Percentiles rank a stretch among this genome's conserved stretches.
These are phyloP conservation scores for Cyathus striatus DNA, from an alignment of 768 basidiomycete genomes.

Conservation along the genomic window DNA sequence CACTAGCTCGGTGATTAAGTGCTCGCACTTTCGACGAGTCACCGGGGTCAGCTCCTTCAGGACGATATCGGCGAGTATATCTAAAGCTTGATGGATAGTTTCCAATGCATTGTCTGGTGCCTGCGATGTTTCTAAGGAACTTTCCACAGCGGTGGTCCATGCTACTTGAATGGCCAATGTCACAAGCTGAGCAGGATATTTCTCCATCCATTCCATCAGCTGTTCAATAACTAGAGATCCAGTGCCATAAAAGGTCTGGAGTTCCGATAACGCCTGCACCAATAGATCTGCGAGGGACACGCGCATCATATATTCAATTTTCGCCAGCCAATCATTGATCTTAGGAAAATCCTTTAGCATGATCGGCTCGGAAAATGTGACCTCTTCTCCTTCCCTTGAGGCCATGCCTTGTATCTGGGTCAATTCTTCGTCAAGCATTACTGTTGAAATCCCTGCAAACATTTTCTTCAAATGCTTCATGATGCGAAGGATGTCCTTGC, in stretches of 20 bases:
- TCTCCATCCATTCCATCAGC: constrained; percentile 88
- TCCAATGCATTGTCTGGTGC: constrained; percentile 64
- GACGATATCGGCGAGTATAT: constrained; percentile 95
- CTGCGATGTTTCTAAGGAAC: constrained; percentile 49
- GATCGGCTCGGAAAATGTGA: constrained; percentile 79
- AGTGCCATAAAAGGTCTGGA: constrained; percentile 75
- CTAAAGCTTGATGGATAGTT: constrained; percentile 77
- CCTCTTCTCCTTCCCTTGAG: constrained; percentile 94
- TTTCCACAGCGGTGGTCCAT: constrained; percentile 87
- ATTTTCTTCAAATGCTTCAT: constrained; percentile 99
- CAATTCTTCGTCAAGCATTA: constrained; percentile 82
- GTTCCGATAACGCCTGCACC: constrained; percentile 72
- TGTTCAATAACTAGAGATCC: constrained; percentile 56
- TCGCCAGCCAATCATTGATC: constrained; percentile 98
- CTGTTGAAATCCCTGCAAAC: constrained; percentile 95
- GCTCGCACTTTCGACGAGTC: constrained; percentile 97
- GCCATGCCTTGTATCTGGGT: constrained; percentile 91
- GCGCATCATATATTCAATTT: constrained; percentile 90
- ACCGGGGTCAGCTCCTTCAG: constrained; percentile 83
- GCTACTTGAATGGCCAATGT: constrained; percentile 93
- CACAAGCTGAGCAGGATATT: constrained; percentile 93
- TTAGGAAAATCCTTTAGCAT: constrained; percentile 89
- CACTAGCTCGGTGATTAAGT: constrained; percentile 97
- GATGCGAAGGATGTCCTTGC: constrained; percentile 95
- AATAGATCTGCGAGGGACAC: constrained; percentile 81